These are phyloP conservation scores for Trichoderma lentiforme DNA, from an alignment of 2,329 filamentous ascomycete genomes.

Conservation along the genomic window DNA sequence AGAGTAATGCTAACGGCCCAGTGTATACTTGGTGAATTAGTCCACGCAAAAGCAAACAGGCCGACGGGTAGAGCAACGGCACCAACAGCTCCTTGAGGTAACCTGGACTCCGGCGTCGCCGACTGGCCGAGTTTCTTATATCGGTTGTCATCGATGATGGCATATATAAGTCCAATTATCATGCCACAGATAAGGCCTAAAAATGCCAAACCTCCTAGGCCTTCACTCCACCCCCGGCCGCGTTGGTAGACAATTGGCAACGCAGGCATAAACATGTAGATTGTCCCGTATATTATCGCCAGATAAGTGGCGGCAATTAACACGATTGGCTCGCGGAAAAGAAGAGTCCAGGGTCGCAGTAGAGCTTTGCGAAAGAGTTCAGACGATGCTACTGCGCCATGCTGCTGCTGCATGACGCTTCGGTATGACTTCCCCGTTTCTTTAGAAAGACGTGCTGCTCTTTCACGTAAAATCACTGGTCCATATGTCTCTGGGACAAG, in stretches of 20 bases:
- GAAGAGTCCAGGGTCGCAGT: slow-evolving; percentile 55
- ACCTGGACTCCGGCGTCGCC: not conserved
- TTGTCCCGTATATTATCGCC: slow-evolving; percentile 48
- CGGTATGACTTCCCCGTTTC: not conserved
- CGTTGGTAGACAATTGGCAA: slow-evolving; percentile 56
- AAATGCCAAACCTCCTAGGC: slow-evolving; percentile 42
- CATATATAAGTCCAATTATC: not conserved
- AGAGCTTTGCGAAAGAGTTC: not conserved
- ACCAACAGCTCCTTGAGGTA: not conserved
- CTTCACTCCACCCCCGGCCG: slow-evolving; percentile 47
- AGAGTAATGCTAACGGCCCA: not conserved
- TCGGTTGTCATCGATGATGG: not conserved
- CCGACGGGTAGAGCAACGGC: not conserved
- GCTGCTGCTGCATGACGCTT: not conserved
- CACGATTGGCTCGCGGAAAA: slow-evolving; percentile 62
- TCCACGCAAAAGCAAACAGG: not conserved
- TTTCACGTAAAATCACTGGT: not conserved
- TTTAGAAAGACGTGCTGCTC: not conserved
- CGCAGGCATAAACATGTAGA: slow-evolving; percentile 48
- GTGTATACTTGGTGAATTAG: not conserved
- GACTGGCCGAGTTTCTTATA: not conserved
- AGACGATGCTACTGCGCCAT: not conserved
- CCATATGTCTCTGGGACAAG: not conserved
- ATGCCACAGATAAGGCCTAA: not conserved
- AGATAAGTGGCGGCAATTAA: slow-evolving; percentile 57